These are phyloP conservation scores for Colletotrichum musicola DNA, from an alignment of 2,329 filamentous ascomycete genomes.

Conservation along the genomic window DNA sequence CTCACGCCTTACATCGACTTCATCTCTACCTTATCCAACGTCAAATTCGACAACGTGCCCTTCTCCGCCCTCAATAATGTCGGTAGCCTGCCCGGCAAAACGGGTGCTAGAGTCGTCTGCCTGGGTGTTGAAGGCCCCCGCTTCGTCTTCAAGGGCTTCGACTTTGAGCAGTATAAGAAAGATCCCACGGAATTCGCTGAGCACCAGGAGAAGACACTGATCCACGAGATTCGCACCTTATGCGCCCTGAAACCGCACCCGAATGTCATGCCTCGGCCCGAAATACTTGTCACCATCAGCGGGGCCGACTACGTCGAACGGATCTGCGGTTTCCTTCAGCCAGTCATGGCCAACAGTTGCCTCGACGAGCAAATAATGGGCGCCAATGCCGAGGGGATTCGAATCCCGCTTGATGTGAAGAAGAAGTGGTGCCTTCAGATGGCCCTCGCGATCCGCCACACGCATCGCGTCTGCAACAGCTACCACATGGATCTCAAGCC, in stretches of 20 bases:
- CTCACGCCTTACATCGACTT: conserved; percentile 27
- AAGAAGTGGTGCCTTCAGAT: conserved; percentile 44
- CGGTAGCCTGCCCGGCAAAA: conserved; percentile 36
- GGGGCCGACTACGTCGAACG: conserved; percentile 2
- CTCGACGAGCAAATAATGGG: conserved; percentile 38
- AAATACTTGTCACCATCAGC: conserved; percentile 30
- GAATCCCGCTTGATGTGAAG: conserved; percentile 38
- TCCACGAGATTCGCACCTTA: conserved; percentile 39
- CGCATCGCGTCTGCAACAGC: conserved; percentile 40
- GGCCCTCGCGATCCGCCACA: conserved; percentile 41
- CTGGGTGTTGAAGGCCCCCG: not conserved
- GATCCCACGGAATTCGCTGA: conserved; percentile 17
- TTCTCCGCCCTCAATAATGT: conserved; percentile 27
- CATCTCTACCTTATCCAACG: not conserved
- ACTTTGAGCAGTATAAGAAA: conserved; percentile 28
- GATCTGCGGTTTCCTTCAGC: conserved; percentile 41
- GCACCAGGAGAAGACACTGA: conserved; percentile 36
- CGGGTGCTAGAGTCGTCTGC: conserved; percentile 32
- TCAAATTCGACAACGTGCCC: conserved; percentile 25
- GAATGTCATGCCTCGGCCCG: conserved; percentile 40
- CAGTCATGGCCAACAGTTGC: conserved; percentile 33
- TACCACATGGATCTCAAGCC: conserved; percentile 49
- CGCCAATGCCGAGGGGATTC: conserved; percentile 29
- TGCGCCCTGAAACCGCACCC: conserved; percentile 39
- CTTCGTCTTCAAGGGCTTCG: conserved; percentile 41